phyloP scores from a whole-genome alignment of 148 eudicot genomes.

The Nyssa sinensis region DNA sequence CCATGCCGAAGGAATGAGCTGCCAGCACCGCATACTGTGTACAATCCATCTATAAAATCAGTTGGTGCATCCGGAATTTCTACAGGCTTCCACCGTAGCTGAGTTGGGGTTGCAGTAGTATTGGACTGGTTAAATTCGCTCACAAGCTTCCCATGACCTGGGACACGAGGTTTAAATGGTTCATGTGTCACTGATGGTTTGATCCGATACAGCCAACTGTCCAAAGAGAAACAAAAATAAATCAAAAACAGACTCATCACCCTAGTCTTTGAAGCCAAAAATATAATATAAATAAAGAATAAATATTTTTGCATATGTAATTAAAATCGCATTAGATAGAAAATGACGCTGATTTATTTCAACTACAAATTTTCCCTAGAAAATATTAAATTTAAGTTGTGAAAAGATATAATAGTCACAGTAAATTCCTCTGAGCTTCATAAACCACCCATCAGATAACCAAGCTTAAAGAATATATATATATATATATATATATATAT shows the following conservation, averaged over 20 bases:
- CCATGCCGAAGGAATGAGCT: slow-evolving; percentile 95
- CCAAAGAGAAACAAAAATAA: not conserved
- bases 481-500: too few species aligned
- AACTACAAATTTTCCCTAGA: not conserved
- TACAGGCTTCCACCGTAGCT: slow-evolving; percentile 86
- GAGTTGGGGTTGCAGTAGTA: slow-evolving; percentile 88
- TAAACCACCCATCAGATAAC: too few species aligned
- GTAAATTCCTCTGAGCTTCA: too few species aligned
- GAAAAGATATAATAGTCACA: too few species aligned
- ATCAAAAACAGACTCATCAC: not conserved
- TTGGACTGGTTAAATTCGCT: slow-evolving; percentile 75
- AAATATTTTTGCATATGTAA: too few species aligned
- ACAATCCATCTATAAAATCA: slow-evolving; percentile 84
- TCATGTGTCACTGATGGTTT: slow-evolving; percentile 98
- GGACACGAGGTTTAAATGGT: slow-evolving; percentile 76
- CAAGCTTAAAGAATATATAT: too few species aligned
- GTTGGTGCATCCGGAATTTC: slow-evolving; percentile 63
- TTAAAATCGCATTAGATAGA: not conserved
- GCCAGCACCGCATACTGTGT: slow-evolving; percentile 90
- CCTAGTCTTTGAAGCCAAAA: not conserved
- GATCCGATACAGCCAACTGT: slow-evolving; percentile 92
- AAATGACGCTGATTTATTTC: not conserved
- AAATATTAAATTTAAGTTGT: too few species aligned
- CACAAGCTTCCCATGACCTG: slow-evolving; percentile 68
- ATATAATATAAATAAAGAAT: not conserved